phyloP scores from a whole-genome alignment of 2,329 filamentous ascomycete species.

The Bipolaris bicolor region DNA sequence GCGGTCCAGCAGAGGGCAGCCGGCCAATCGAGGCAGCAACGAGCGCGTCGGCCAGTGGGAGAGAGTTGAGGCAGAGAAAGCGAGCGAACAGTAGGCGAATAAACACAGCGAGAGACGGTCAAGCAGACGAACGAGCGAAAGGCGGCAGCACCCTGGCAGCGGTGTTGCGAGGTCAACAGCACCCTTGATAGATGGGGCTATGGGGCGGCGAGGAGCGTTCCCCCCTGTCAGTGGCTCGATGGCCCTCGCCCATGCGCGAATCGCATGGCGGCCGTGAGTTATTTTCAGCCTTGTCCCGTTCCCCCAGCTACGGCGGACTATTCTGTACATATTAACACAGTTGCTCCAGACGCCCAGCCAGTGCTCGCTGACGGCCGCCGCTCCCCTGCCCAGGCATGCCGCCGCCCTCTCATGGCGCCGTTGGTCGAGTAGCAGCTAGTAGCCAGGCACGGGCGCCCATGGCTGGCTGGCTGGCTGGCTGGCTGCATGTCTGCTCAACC shows the following conservation, averaged over 20 bases:
- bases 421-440: not conserved
- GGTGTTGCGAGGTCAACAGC: slow-evolving; percentile 38
- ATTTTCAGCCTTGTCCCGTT: slow-evolving; percentile 22
- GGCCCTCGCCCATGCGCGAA: slow-evolving; percentile 8
- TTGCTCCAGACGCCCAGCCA: not conserved
- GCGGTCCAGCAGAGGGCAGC: slow-evolving; percentile 38
- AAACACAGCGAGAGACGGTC: slow-evolving; percentile 14
- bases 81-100: not conserved
- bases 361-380: slow-evolving; percentile 1
- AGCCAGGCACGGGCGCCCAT: slow-evolving; percentile 1
- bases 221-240: slow-evolving; percentile 11
- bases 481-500: no score
- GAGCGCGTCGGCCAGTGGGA: not conserved
- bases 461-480: no score
- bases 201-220: slow-evolving; percentile 6
- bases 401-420: slow-evolving; percentile 1
- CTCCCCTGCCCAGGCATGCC: not conserved
- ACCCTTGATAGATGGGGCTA: slow-evolving; percentile 15
- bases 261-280: slow-evolving; percentile 14
- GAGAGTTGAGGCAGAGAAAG: not conserved
- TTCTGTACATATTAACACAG: no score
- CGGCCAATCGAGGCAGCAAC: slow-evolving; percentile 28
- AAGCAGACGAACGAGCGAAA: slow-evolving; percentile 33
- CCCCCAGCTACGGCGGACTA: slow-evolving; percentile 1
- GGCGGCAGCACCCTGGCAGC: slow-evolving; percentile 8